These are phyloP conservation scores for Blastobotrys indianensis DNA, from an alignment of 1,139 yeast genomes.

Conservation along the genomic window DNA sequence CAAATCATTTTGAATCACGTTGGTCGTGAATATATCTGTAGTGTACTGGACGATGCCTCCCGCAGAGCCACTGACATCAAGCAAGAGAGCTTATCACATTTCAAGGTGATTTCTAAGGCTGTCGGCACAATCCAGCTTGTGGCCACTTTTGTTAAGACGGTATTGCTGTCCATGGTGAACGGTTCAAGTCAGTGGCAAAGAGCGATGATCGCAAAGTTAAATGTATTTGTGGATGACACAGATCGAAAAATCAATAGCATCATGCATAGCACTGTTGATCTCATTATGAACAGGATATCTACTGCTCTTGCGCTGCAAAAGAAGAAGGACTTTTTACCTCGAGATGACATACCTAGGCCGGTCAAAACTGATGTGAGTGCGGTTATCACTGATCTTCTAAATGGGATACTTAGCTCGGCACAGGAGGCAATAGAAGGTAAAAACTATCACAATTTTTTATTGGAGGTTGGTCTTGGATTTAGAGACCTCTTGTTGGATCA, in stretches of 20 bases:
- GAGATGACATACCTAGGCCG: conserved; percentile 30
- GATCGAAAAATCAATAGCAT: conserved; percentile 66
- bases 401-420: conserved; percentile 33
- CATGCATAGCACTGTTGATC: conserved; percentile 51
- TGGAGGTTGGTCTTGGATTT: conserved; percentile 56
- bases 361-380: conserved; percentile 51
- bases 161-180: conserved; percentile 65
- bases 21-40: conserved; percentile 68
- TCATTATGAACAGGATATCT: conserved; percentile 28
- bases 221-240: conserved; percentile 59
- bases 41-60: conserved; percentile 62
- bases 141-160: conserved; percentile 65
- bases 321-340: conserved; percentile 51
- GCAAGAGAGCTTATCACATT: conserved; percentile 39
- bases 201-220: conserved; percentile 58
- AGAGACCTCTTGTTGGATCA: conserved; percentile 62
- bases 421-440: conserved; percentile 43
- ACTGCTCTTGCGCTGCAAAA: conserved; percentile 55
- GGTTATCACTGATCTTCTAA: conserved; percentile 51
- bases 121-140: conserved; percentile 61
- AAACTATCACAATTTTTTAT: conserved; percentile 50
- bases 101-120: conserved; percentile 49
- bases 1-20: conserved; percentile 64
- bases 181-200: conserved; percentile 50
- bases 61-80: conserved; percentile 41